Percentiles rank a stretch among this genome's conserved stretches.
phyloP scores from a whole-genome alignment of 1,284 basidiomycete species.

The Trichosporon sp. region DNA sequence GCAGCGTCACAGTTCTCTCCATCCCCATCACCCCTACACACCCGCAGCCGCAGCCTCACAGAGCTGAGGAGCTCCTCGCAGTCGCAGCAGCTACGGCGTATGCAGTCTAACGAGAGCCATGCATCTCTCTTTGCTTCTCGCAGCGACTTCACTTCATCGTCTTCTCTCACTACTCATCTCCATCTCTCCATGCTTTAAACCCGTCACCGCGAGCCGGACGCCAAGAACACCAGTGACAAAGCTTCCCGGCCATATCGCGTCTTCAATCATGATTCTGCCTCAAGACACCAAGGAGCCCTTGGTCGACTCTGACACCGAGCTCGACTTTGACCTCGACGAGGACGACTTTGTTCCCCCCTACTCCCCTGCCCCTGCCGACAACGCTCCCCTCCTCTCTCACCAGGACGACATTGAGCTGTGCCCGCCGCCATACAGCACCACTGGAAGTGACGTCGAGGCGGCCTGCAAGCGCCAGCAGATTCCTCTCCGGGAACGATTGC shows the following conservation, averaged over 20 bases:
- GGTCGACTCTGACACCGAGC: conserved; percentile 31
- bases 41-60: too few relatives aligned
- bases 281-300: conserved; percentile 33
- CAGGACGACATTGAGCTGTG: conserved; percentile 8
- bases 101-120: background rate
- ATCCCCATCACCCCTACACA: background rate
- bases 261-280: conserved; percentile 32
- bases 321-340: conserved; percentile 28
- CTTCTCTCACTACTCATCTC: background rate
- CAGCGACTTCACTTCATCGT: background rate
- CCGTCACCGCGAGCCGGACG: background rate
- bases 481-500: background rate
- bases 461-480: background rate
- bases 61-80: background rate
- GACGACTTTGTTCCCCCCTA: conserved; percentile 20
- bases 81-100: background rate
- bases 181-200: conserved; percentile 6
- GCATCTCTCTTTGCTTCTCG: conserved; percentile 10
- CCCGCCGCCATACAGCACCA: conserved; percentile 18
- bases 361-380: background rate
- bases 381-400: background rate
- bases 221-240: background rate
- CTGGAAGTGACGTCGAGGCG: background rate
- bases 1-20: conserved; percentile 5
- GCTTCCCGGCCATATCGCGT: background rate